phyloP scores from a whole-genome alignment of 2,329 filamentous ascomycete genomes.

The Aspergillus fumigatus region DNA sequence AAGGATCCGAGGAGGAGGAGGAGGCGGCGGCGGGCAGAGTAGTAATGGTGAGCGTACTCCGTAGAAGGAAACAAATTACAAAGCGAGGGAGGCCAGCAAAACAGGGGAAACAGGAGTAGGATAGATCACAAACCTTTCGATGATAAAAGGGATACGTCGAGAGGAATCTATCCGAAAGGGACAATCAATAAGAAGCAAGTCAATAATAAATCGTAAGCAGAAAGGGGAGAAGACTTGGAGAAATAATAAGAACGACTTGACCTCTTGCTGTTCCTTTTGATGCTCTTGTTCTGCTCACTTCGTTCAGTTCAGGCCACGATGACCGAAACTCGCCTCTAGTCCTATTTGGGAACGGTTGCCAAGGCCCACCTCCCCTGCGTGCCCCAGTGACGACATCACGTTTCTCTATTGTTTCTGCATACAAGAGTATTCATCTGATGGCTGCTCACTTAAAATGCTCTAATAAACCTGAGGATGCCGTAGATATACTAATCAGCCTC shows the following conservation, averaged over 20 bases:
- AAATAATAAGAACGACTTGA: background rate
- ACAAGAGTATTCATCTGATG: no score
- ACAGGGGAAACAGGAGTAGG: background rate
- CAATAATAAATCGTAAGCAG: background rate
- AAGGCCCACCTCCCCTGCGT: conserved; percentile 8
- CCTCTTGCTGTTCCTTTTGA: background rate
- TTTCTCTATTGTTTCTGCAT: background rate
- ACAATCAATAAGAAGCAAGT: background rate
- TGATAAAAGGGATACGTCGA: background rate
- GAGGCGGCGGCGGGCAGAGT: background rate
- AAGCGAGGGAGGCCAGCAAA: background rate
- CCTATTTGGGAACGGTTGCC: conserved; percentile 28
- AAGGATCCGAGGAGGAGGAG: background rate
- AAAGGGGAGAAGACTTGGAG: background rate
- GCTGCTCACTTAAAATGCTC: background rate
- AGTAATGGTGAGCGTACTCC: background rate
- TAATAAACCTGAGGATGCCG: background rate
- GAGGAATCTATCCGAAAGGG: background rate
- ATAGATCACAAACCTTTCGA: background rate
- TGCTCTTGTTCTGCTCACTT: conserved; percentile 14
- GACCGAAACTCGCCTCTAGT: conserved; percentile 31
- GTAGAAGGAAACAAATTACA: background rate
- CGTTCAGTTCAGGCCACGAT: conserved; percentile 38
- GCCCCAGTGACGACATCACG: conserved; percentile 6
- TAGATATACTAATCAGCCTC: no score